A percentile compares a stretch with the other conserved stretches of the same genome.
phyloP scores from a whole-genome alignment of 352 stramenopile species.

The Phytopythium montanum region DNA sequence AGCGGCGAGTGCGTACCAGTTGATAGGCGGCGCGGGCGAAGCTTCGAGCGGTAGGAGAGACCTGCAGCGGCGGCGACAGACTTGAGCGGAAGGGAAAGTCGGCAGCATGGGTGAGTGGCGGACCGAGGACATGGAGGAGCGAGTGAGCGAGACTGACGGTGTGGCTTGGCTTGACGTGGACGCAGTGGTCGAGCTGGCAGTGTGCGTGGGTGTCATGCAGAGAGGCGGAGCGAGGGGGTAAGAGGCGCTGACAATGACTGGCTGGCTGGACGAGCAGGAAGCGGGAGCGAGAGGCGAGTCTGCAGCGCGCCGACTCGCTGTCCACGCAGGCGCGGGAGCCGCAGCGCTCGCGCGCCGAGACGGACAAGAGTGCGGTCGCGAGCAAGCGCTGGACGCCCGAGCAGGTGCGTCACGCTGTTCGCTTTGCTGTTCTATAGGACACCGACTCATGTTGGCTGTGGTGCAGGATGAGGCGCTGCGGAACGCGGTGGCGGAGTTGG shows the following conservation, averaged over 20 bases:
- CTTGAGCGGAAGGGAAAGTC: background rate
- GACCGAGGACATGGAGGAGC: background rate
- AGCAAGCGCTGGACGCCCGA: slow-evolving; percentile 80
- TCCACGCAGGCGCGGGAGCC: slow-evolving; percentile 30
- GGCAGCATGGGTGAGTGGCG: slow-evolving; percentile 15
- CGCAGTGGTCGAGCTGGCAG: slow-evolving; percentile 9
- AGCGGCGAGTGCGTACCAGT: background rate
- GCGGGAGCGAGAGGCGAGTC: slow-evolving; percentile 22
- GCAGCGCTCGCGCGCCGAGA: slow-evolving; percentile 38
- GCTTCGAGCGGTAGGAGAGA: background rate
- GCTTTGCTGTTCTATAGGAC: background rate
- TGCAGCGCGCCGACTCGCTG: slow-evolving; percentile 11
- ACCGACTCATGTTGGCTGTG: background rate
- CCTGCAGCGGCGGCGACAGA: too few relatives aligned
- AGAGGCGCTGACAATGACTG: background rate
- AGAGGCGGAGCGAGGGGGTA: background rate
- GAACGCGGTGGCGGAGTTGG: slow-evolving; percentile 68
- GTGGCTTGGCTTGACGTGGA: background rate
- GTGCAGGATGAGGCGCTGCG: slow-evolving; percentile 72
- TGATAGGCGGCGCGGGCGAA: too few relatives aligned
- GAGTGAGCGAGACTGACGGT: too few relatives aligned
- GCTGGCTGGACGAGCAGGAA: slow-evolving; percentile 17
- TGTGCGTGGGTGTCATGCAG: background rate
- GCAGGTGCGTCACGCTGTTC: slow-evolving; percentile 24
- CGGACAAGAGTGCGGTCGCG: slow-evolving; percentile 34